phyloP scores from a whole-genome alignment of 2,329 filamentous ascomycete genomes.

The Fusarium floridanum region DNA sequence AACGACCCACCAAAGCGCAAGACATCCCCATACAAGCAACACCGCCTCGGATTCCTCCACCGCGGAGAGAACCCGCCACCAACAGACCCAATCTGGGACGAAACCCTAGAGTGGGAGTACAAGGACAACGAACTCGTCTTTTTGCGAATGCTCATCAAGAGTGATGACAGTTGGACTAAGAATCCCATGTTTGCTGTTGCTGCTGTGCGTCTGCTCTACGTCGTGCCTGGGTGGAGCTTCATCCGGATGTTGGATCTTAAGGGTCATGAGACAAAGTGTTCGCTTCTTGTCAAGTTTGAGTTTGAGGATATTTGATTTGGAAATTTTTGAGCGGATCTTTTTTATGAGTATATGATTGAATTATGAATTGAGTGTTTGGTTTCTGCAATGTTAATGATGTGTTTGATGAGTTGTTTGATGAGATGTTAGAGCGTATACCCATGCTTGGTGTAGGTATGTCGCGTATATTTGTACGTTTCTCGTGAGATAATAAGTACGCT shows the following conservation, averaged over 20 bases:
- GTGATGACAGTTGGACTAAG: constrained; percentile 71
- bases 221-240: constrained; percentile 70
- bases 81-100: constrained; percentile 75
- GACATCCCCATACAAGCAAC: constrained; percentile 71
- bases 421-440: neutral
- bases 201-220: constrained; percentile 71
- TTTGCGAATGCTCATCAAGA: constrained; percentile 74
- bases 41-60: constrained; percentile 68
- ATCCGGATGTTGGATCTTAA: constrained; percentile 74
- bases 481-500: neutral
- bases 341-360: constrained; percentile 19
- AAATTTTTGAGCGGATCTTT: constrained; percentile 25
- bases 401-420: constrained; percentile 12
- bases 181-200: constrained; percentile 74
- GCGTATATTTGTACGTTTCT: neutral
- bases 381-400: neutral
- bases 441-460: neutral
- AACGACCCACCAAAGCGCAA: constrained; percentile 70
- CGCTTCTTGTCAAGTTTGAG: constrained; percentile 72
- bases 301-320: constrained; percentile 55
- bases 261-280: constrained; percentile 73
- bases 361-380: constrained; percentile 3
- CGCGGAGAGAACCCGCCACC: constrained; percentile 68
- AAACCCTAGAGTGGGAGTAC: constrained; percentile 75
- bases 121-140: constrained; percentile 76